phyloP scores from a whole-genome alignment of 2,329 filamentous ascomycete genomes.

The Piedraia hortae region DNA sequence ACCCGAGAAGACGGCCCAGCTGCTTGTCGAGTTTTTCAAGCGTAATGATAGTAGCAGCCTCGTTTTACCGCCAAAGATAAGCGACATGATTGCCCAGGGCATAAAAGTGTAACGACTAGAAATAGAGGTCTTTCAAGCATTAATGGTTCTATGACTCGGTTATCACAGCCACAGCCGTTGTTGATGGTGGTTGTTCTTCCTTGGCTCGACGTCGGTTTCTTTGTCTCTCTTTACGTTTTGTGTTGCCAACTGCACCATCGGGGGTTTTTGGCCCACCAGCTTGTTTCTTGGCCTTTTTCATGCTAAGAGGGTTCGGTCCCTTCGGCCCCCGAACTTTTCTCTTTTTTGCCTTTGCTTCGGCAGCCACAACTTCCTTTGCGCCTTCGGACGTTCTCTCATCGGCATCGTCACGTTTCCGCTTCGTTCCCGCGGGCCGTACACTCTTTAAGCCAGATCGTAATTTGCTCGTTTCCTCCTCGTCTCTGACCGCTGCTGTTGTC shows the following conservation, averaged over 20 bases:
- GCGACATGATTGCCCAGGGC: slow-evolving; percentile 21
- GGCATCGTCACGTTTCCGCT: slow-evolving; percentile 10
- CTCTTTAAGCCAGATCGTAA: slow-evolving; percentile 37
- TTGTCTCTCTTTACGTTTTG: slow-evolving; percentile 8
- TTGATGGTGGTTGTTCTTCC: too few relatives aligned
- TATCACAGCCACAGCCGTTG: too few relatives aligned
- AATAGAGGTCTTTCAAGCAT: too few relatives aligned
- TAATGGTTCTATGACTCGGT: too few relatives aligned
- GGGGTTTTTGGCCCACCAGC: too few relatives aligned
- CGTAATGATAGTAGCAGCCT: slow-evolving; percentile 67
- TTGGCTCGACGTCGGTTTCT: too few relatives aligned
- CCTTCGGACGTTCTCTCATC: slow-evolving; percentile 5
- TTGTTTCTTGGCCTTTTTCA: slow-evolving; percentile 40
- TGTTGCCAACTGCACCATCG: too few relatives aligned
- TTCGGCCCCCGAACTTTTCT: slow-evolving; percentile 34
- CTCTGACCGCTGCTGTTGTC: slow-evolving; percentile 32
- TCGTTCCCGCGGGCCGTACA: slow-evolving; percentile 6
- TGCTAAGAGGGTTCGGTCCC: slow-evolving; percentile 40
- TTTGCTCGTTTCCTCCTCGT: slow-evolving; percentile 45
- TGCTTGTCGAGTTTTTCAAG: slow-evolving; percentile 71
- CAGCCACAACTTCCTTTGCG: slow-evolving; percentile 6
- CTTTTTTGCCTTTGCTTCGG: slow-evolving; percentile 18
- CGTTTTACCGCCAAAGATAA: slow-evolving; percentile 74
- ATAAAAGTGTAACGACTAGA: slow-evolving; percentile 24
- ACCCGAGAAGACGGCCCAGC: slow-evolving; percentile 63